A percentile compares a stretch with the other conserved stretches of the same genome.
Evolutionary conservation across 2,329 filamentous ascomycete genomes (phyloP).

Genomic region (Cordyceps militaris): DNA sequence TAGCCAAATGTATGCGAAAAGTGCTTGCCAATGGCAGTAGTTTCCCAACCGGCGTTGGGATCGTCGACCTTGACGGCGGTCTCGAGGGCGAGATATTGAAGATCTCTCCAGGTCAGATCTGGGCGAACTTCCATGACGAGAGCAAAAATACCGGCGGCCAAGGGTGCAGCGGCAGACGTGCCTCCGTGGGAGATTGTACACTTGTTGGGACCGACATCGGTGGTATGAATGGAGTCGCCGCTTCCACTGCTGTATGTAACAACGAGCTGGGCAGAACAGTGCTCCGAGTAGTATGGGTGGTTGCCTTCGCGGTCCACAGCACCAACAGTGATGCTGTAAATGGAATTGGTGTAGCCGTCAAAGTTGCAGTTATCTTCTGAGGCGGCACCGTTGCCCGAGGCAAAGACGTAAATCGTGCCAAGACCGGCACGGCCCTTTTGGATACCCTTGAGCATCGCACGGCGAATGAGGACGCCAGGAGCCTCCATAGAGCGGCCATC

Average conservation of each 20-base stretch:
- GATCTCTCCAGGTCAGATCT: conserved; percentile 85
- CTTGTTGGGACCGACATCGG: conserved; percentile 76
- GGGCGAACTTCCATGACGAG: conserved; percentile 79
- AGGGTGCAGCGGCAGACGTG: conserved; percentile 88
- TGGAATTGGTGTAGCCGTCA: conserved; percentile 98
- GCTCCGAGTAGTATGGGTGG: conserved; percentile 96
- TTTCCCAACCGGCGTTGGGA: conserved; percentile 64
- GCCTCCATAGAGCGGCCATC: conserved; percentile 92
- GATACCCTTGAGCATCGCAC: conserved; percentile 85
- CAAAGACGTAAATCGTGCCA: conserved; percentile 94
- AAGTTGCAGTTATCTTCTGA: conserved; percentile 97
- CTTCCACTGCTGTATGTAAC: conserved; percentile 94
- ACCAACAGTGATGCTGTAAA: conserved; percentile 96
- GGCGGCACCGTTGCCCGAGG: conserved; percentile 81
- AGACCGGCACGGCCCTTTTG: conserved; percentile 78
- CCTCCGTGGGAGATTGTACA: conserved; percentile 84
- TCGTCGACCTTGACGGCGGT: conserved; percentile 78
- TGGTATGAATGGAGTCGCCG: conserved; percentile 88
- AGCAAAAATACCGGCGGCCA: conserved; percentile 88
- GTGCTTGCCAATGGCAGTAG: conserved; percentile 70
- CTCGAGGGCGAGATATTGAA: conserved; percentile 84
- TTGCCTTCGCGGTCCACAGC: conserved; percentile 79
- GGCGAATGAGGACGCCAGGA: conserved; percentile 78
- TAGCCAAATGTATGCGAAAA: conserved; percentile 96
- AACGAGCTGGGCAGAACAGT: conserved; percentile 89